Percentiles rank a stretch among this genome's conserved stretches.
Conservation (phyloP, 1,284 basidiomycete species). For the Singerocomus rubriflavus region DNA sequence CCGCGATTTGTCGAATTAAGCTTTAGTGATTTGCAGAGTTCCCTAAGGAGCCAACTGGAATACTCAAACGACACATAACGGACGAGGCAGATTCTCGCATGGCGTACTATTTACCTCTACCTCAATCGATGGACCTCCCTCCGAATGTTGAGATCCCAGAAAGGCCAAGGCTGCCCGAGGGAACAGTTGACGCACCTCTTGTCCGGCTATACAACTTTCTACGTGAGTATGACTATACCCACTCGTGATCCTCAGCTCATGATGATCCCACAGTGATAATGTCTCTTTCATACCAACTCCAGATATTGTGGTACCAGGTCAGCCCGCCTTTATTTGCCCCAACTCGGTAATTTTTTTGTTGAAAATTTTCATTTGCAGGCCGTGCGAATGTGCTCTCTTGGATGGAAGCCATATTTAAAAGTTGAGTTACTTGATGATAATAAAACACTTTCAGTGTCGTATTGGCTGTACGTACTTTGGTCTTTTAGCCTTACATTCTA, state of each 20-base stretch:
- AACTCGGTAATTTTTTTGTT: background rate
- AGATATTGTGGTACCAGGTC: slow-evolving; percentile 78
- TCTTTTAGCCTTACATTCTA: background rate
- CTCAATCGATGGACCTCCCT: slow-evolving; percentile 38
- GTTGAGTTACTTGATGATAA: slow-evolving; percentile 63
- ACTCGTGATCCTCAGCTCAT: slow-evolving; percentile 4
- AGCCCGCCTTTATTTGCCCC: slow-evolving; percentile 9
- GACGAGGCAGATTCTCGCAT: slow-evolving; percentile 69
- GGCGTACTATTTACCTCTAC: slow-evolving; percentile 54
- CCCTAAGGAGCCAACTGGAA: slow-evolving; percentile 58
- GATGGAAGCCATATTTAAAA: slow-evolving; percentile 70
- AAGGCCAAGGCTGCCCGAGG: slow-evolving; percentile 54
- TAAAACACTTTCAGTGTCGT: slow-evolving; percentile 61
- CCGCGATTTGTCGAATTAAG: background rate
- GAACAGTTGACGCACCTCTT: slow-evolving; percentile 70
- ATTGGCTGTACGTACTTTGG: slow-evolving; percentile 66
- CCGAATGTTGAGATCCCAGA: slow-evolving; percentile 46
- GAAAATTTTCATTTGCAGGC: slow-evolving; percentile 44
- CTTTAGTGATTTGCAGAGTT: slow-evolving; percentile 48
- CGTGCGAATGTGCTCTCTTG: slow-evolving; percentile 67
- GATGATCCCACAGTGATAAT: slow-evolving; percentile 61
- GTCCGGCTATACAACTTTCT: slow-evolving; percentile 78
- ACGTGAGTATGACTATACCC: slow-evolving; percentile 47
- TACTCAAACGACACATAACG: slow-evolving; percentile 66
- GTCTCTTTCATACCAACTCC: slow-evolving; percentile 81